Base-by-base conservation (phyloP, 306 rosid species). In the Corylus avellana region DNA sequence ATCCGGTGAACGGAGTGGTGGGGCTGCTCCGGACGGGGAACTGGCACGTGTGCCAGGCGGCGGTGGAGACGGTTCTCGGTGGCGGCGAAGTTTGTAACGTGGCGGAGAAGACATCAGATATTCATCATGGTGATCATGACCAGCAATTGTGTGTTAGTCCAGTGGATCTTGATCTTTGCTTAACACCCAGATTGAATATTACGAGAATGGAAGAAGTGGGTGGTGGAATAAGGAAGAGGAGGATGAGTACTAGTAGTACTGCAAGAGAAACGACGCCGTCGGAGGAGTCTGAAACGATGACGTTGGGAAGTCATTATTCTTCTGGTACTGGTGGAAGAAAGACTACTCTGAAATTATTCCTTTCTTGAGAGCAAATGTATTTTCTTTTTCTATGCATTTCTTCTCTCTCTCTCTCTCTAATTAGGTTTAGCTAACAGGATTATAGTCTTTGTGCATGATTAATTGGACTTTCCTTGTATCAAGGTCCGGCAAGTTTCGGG, bases 1-100 rank as follows among this genome's bases (percentile, higher is more conserved):
- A 92, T 78, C 97, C 98, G 4, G 95, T 92, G 16, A 87, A 83
- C 61, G 98, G 98, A 63, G 97, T 90, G 13, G 96, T 88, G 22
- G 98, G 95, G 58, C 79, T 94, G 12, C 86, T 94, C 12, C 88
- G 88, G 89, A 80, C 79, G 2, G 97, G 97, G 9, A 88, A 91
- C 59, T 94, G 98, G 98, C 84, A 91, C 11, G 79, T 94, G 27
- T 92, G 97, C 78, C 95, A 92, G 71, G 13, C 75, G 59, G 98
- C 88, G 25, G 93, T 88, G 11, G 90, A 92, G 63, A 89, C 84
- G 3, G 92, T 94, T 20, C 78, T 92, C 1, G 78, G 73, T 2
- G 92, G 93, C 3, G 90, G 46, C 5, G 29, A 67, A 42, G 48
- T 17, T 64, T 56, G 4, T 12, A 59, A 1, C 29, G 9, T 59